phyloP scores from a whole-genome alignment of 1,284 basidiomycete species.

The Malassezia globosa region DNA sequence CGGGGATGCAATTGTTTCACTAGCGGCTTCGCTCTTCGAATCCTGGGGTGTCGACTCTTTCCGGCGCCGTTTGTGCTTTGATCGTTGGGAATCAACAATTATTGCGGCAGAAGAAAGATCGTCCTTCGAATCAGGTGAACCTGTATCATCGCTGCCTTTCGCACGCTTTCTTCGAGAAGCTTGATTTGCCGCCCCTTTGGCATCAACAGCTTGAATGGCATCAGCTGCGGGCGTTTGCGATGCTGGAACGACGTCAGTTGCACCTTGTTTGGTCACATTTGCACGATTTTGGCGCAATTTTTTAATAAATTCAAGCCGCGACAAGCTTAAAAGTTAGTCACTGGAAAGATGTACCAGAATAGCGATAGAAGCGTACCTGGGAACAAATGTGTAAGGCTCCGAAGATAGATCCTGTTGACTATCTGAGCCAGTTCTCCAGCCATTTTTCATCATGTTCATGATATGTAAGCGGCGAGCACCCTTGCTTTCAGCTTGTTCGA shows the following conservation, averaged over 20 bases:
- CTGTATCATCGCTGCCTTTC: neutral
- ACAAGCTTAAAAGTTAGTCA: constrained; percentile 20
- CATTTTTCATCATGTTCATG: constrained; percentile 40
- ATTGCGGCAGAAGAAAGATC: neutral
- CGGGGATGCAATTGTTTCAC: too few relatives aligned
- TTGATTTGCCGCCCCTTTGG: neutral
- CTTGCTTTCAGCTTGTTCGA: constrained; percentile 28
- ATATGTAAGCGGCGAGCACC: constrained; percentile 31
- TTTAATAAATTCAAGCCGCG: constrained; percentile 33
- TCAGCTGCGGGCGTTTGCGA: neutral
- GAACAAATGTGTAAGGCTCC: constrained; percentile 20
- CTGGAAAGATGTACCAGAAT: neutral
- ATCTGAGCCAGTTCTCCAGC: constrained; percentile 14
- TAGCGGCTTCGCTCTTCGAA: too few relatives aligned
- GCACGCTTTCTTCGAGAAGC: neutral
- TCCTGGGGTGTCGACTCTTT: too few relatives aligned
- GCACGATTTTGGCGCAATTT: constrained; percentile 27
- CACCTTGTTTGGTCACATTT: neutral
- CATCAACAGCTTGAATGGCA: neutral
- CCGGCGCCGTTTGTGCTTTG: neutral
- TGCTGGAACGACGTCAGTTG: neutral
- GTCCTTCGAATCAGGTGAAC: neutral
- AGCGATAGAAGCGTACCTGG: too few relatives aligned
- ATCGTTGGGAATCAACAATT: neutral
- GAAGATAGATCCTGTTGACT: neutral